A percentile compares a stretch with the other conserved stretches of the same genome.
Conservation (phyloP, 176 grass and related monocot species). For the Coix lacrymajobi region DNA sequence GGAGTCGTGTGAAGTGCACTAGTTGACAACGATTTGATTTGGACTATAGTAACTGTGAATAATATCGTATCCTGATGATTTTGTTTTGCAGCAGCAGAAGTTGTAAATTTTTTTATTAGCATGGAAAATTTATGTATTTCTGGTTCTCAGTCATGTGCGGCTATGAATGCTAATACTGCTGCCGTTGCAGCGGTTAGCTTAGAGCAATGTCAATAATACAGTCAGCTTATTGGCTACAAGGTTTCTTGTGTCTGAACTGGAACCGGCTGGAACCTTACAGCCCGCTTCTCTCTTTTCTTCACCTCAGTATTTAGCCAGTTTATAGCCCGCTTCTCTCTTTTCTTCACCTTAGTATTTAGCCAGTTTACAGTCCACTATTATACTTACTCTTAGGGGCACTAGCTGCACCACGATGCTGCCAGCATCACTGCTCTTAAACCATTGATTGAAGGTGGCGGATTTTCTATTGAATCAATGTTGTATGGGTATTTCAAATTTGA, state of each 20-base stretch:
- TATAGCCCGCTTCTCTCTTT: no score
- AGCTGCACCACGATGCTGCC: not conserved
- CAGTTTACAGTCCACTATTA: no score
- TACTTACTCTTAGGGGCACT: no score
- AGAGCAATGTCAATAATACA: no score
- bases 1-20: constrained; percentile 14
- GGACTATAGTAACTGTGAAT: constrained; percentile 43
- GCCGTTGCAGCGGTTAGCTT: not conserved
- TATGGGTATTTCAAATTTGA: not conserved
- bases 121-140: not conserved
- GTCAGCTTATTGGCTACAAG: no score
- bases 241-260: no score
- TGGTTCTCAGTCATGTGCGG: not conserved
- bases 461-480: not conserved
- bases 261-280: no score
- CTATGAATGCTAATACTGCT: not conserved
- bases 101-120: not conserved
- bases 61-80: constrained; percentile 10
- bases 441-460: not conserved
- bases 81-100: not conserved
- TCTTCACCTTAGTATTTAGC: no score
- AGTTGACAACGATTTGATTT: constrained; percentile 24
- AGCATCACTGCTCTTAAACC: not conserved
- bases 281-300: no score
- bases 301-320: no score